Percentiles rank a stretch among this genome's conserved stretches.
Conservation (phyloP, 2,329 filamentous ascomycete genomes). For the Coniochaeta hoffmannii region DNA sequence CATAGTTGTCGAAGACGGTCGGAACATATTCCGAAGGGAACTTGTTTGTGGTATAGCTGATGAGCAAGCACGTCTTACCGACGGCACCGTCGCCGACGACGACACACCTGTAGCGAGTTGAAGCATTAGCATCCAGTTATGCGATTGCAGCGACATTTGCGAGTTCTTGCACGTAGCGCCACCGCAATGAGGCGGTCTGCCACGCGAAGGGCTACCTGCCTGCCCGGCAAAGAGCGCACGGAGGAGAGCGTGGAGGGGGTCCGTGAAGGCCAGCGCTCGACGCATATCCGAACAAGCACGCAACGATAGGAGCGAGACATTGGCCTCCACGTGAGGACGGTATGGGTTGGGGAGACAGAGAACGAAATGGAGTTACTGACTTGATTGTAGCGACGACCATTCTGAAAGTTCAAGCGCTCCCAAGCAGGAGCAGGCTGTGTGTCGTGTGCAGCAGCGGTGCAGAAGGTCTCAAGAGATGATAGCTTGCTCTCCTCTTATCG, state of each 20-base stretch:
- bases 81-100: slow-evolving; percentile 99
- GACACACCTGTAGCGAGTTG: slow-evolving; percentile 63
- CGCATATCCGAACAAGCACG: background rate
- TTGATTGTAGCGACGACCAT: slow-evolving; percentile 60
- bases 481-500: background rate
- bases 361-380: slow-evolving; percentile 30
- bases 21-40: slow-evolving; percentile 99
- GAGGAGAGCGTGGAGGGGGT: background rate
- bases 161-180: background rate
- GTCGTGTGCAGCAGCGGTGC: slow-evolving; percentile 3
- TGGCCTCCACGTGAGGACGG: background rate
- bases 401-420: slow-evolving; percentile 14
- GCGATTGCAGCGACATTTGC: background rate
- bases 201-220: background rate
- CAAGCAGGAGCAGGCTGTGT: slow-evolving; percentile 3
- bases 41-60: slow-evolving; percentile 99
- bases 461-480: background rate
- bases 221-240: background rate
- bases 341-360: too few relatives aligned
- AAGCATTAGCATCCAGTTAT: background rate
- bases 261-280: background rate
- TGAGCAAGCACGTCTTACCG: slow-evolving; percentile 97
- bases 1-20: slow-evolving; percentile 99
- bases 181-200: background rate
- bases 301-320: background rate